Evolutionary conservation across 805 yeast species (phyloP).

Genomic region (Wickerhamiella vanderwaltii): DNA sequence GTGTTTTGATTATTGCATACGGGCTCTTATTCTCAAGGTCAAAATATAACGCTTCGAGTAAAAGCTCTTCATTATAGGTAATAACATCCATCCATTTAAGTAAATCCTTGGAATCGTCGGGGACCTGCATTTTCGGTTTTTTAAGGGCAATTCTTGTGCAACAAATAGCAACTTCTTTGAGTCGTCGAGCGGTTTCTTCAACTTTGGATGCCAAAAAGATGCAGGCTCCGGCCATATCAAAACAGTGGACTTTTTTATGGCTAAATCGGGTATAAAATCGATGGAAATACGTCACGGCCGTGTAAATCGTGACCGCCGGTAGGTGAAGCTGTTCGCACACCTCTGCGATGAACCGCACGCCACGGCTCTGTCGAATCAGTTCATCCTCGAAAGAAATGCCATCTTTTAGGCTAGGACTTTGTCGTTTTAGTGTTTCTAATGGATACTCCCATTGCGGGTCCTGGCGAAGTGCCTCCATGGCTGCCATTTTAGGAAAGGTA

Average conservation of each 20-base stretch:
- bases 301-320: constrained; percentile 37
- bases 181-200: constrained; percentile 39
- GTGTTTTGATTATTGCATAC: constrained; percentile 16
- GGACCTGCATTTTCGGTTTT: constrained; percentile 30
- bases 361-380: constrained; percentile 35
- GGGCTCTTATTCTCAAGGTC: constrained; percentile 37
- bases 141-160: constrained; percentile 39
- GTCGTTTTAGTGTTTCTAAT: constrained; percentile 16
- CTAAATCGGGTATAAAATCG: constrained; percentile 41
- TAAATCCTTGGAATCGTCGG: constrained; percentile 37
- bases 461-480: constrained; percentile 20
- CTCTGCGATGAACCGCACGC: constrained; percentile 35
- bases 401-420: constrained; percentile 24
- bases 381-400: constrained; percentile 32
- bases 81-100: constrained; percentile 42
- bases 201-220: constrained; percentile 43
- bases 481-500: neutral
- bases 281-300: constrained; percentile 39
- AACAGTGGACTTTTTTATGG: constrained; percentile 34
- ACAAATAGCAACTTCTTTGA: constrained; percentile 38
- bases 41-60: constrained; percentile 36
- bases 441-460: constrained; percentile 23
- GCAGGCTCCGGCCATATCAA: constrained; percentile 40
- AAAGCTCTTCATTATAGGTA: constrained; percentile 35
- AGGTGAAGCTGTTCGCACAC: constrained; percentile 35